Evolutionary conservation across 2,329 filamentous ascomycete species (phyloP).

Genomic region (Beauveria sp.): DNA sequence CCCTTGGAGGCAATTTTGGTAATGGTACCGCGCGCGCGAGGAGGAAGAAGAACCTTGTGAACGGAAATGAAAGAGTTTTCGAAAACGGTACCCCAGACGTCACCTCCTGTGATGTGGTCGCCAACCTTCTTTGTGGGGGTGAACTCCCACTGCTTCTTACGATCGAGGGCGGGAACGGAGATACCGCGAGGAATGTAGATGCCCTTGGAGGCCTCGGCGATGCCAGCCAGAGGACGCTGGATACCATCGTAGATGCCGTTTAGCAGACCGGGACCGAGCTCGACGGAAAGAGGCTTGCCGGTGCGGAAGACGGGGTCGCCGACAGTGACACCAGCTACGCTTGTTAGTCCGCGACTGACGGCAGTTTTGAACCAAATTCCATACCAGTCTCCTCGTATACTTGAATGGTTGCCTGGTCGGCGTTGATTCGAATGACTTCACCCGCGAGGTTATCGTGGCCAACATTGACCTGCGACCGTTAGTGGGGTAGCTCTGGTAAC

Average conservation of each 20-base stretch:
- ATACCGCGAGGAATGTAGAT: constrained; percentile 99
- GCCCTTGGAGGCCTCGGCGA: constrained; percentile 67
- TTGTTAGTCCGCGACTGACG: constrained; percentile 11
- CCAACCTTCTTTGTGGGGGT: constrained; percentile 86
- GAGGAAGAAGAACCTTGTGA: constrained; percentile 89
- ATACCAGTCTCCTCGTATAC: constrained; percentile 98
- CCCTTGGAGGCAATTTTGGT: constrained; percentile 85
- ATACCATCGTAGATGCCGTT: constrained; percentile 99
- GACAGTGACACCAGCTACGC: constrained; percentile 80
- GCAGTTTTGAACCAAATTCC: constrained; percentile 17
- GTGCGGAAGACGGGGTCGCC: constrained; percentile 88
- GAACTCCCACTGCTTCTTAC: constrained; percentile 93
- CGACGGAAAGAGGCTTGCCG: constrained; percentile 93
- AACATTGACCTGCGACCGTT: constrained; percentile 65
- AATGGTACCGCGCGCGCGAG: constrained; percentile 83
- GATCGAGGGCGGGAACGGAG: constrained; percentile 76
- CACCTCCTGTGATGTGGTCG: constrained; percentile 93
- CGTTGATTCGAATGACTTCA: constrained; percentile 96
- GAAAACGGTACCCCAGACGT: constrained; percentile 89
- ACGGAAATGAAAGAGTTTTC: constrained; percentile 93
- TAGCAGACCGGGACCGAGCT: constrained; percentile 92
- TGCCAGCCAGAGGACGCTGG: constrained; percentile 84
- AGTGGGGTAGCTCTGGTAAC: constrained; percentile 5
- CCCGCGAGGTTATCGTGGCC: constrained; percentile 87
- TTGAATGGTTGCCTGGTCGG: constrained; percentile 93